phyloP scores from a whole-genome alignment of 2,329 filamentous ascomycete genomes.

The Arthrinium puccinioides region DNA sequence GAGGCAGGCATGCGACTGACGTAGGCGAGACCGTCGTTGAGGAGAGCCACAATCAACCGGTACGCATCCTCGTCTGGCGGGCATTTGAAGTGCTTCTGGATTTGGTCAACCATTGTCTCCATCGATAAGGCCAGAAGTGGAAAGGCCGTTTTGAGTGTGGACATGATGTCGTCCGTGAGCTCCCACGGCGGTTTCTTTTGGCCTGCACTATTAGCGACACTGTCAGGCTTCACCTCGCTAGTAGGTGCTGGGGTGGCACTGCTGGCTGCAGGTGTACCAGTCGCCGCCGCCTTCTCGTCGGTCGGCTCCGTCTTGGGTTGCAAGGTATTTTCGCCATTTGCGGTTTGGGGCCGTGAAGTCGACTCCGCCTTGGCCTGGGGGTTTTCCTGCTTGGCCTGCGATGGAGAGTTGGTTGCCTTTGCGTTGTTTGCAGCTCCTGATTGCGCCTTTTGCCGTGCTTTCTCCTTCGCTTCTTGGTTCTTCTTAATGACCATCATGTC shows the following conservation, averaged over 20 bases:
- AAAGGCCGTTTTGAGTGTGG: constrained; percentile 93
- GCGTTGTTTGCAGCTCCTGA: constrained; percentile 33
- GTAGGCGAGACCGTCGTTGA: constrained; percentile 92
- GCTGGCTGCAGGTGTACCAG: constrained; percentile 12
- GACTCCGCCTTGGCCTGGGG: constrained; percentile 32
- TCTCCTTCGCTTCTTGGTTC: constrained; percentile 70
- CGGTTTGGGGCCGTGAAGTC: constrained; percentile 42
- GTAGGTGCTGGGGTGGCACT: constrained; percentile 10
- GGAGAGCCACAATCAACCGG: constrained; percentile 88
- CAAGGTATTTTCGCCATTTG: constrained; percentile 35
- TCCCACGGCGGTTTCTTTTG: constrained; percentile 87
- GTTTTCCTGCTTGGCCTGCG: constrained; percentile 46
- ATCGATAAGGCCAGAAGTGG: constrained; percentile 92
- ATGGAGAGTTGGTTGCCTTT: constrained; percentile 39
- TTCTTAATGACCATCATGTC: constrained; percentile 93
- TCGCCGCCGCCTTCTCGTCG: constrained; percentile 22
- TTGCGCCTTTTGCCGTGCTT: constrained; percentile 43
- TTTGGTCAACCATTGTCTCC: constrained; percentile 99
- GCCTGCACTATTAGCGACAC: constrained; percentile 20
- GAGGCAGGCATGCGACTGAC: constrained; percentile 80
- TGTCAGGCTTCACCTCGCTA: constrained; percentile 17
- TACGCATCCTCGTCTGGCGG: constrained; percentile 98
- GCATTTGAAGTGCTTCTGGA: constrained; percentile 98
- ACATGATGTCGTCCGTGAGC: constrained; percentile 90
- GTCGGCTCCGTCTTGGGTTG: constrained; percentile 37